A percentile compares a stretch with the other conserved stretches of the same genome.
Conservation (phyloP, 192 early-diverging fungal species). For the Coemansia sp. region DNA sequence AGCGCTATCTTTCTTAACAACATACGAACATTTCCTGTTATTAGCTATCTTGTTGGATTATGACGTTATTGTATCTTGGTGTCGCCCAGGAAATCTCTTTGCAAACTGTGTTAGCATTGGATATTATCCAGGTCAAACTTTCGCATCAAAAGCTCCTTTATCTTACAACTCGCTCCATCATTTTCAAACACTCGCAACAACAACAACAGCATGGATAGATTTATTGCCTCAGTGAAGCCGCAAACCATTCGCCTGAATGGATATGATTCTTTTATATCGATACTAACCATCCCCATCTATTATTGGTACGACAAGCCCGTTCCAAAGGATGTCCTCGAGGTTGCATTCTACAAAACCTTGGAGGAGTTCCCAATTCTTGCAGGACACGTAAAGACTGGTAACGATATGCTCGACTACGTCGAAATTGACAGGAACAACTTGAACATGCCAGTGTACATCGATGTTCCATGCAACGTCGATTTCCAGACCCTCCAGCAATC, state of each 20-base stretch:
- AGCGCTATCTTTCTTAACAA: too few relatives aligned
- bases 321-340: slow-evolving; percentile 7
- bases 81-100: too few relatives aligned
- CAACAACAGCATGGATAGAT: slow-evolving; percentile 6
- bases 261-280: slow-evolving; percentile 8
- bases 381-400: slow-evolving; percentile 2
- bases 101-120: too few relatives aligned
- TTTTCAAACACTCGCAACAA: too few relatives aligned
- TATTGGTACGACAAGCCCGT: slow-evolving; percentile 23
- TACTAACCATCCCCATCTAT: slow-evolving; percentile 9
- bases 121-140: too few relatives aligned
- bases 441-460: slow-evolving; percentile 28
- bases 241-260: slow-evolving; percentile 9
- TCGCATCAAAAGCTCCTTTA: too few relatives aligned
- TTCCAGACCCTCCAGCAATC: slow-evolving; percentile 6
- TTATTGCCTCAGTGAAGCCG: neutral
- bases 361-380: slow-evolving; percentile 27
- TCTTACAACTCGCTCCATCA: too few relatives aligned
- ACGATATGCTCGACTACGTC: neutral
- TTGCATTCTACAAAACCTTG: slow-evolving; percentile 15
- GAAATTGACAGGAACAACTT: slow-evolving; percentile 13
- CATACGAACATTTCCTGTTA: too few relatives aligned
- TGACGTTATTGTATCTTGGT: too few relatives aligned
- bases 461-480: slow-evolving; percentile 12
- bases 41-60: too few relatives aligned